Conservation (phyloP, 495 filamentous ascomycete species). For the Clohesyomyces aquaticus region DNA sequence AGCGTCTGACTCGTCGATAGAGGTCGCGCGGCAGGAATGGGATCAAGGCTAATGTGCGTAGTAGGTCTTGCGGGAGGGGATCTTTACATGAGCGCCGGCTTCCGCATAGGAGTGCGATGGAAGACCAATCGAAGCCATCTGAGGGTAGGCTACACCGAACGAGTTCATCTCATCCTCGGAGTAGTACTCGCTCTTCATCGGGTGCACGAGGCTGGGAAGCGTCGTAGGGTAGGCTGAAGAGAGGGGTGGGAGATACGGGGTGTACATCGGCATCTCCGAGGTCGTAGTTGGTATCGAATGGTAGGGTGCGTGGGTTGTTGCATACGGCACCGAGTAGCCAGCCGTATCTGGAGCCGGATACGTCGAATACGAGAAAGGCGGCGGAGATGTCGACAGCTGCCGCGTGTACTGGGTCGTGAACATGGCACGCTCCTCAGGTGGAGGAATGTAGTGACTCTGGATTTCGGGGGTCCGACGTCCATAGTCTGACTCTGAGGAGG, state of each 20-base stretch:
- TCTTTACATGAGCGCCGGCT: constrained; percentile 72
- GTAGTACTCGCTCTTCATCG: constrained; percentile 63
- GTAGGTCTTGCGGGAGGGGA: constrained; percentile 45
- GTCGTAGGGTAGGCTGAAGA: constrained; percentile 61
- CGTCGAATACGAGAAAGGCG: constrained; percentile 71
- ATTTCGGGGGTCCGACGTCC: constrained; percentile 43
- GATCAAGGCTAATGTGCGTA: constrained; percentile 40
- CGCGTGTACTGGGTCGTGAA: constrained; percentile 72
- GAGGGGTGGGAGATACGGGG: constrained; percentile 65
- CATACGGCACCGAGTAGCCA: constrained; percentile 63
- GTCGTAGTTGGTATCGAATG: constrained; percentile 60
- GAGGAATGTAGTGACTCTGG: constrained; percentile 40
- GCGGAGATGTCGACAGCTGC: constrained; percentile 70
- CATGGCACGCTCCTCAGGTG: constrained; percentile 54
- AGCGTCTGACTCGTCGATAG: constrained; percentile 39
- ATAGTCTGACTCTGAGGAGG: constrained; percentile 45
- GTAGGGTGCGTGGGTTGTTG: constrained; percentile 62
- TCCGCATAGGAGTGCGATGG: constrained; percentile 64
- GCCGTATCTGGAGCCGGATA: constrained; percentile 70
- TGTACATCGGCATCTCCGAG: constrained; percentile 60
- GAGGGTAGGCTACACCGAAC: constrained; percentile 75
- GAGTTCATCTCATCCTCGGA: constrained; percentile 71
- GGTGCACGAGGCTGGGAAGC: constrained; percentile 69
- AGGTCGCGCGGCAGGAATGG: constrained; percentile 28
- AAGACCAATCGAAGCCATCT: constrained; percentile 76